phyloP scores from a whole-genome alignment of 2,329 filamentous ascomycete genomes.

The Pseudogymnoascus sp. region DNA sequence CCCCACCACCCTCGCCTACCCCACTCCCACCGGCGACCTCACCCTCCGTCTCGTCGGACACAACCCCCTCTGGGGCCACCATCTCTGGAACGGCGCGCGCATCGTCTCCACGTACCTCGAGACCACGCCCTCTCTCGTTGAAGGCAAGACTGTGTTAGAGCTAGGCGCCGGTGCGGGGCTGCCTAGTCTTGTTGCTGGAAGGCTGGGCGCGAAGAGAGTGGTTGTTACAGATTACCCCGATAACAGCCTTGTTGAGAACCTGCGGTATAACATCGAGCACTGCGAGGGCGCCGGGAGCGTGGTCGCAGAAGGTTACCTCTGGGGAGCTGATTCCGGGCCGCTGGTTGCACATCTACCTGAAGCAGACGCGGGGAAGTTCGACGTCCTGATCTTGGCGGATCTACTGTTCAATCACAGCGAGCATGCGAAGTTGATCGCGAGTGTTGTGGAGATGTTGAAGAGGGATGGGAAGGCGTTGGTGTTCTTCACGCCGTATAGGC shows the following conservation, averaged over 20 bases:
- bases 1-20: too few relatives aligned
- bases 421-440: conserved; percentile 68
- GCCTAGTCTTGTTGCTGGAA: conserved; percentile 68
- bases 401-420: conserved; percentile 87
- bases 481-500: conserved; percentile 90
- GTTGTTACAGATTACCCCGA: conserved; percentile 90
- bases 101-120: conserved; percentile 74
- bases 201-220: conserved; percentile 60
- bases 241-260: conserved; percentile 69
- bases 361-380: conserved; percentile 47
- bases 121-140: conserved; percentile 54
- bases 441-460: conserved; percentile 59
- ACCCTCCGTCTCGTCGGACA: conserved; percentile 74
- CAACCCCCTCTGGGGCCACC: conserved; percentile 82
- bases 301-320: conserved; percentile 67
- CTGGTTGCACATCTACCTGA: conserved; percentile 50
- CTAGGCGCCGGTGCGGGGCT: conserved; percentile 83
- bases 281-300: conserved; percentile 32
- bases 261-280: conserved; percentile 63
- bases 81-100: conserved; percentile 84
- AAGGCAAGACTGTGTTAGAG: conserved; percentile 67
- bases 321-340: conserved; percentile 60
- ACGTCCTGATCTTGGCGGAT: conserved; percentile 79
- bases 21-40: conserved; percentile 53
- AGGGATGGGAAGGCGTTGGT: conserved; percentile 53